Conservation (phyloP, 2,329 filamentous ascomycete species). For the Xylariaceae sp. region DNA sequence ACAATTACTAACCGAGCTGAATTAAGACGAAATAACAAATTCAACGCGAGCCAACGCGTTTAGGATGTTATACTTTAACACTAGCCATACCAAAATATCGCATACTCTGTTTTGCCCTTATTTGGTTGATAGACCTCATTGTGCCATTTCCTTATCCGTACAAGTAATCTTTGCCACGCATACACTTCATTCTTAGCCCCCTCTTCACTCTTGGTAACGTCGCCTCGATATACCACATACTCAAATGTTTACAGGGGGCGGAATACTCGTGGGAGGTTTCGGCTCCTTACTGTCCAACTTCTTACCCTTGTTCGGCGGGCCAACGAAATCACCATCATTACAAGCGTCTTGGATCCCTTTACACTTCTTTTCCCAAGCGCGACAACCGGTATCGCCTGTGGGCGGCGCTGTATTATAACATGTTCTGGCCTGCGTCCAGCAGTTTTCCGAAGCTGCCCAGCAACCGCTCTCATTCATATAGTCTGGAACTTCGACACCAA, state of each 20-base stretch:
- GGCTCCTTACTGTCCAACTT: conserved; percentile 39
- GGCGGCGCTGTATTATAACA: conserved; percentile 67
- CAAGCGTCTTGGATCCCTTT: conserved; percentile 52
- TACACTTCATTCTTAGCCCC: too few species aligned
- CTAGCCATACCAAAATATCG: too few species aligned
- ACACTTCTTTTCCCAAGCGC: conserved; percentile 69
- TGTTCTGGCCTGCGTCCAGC: conserved; percentile 63
- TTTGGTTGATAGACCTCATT: too few species aligned
- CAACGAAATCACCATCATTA: conserved; percentile 48
- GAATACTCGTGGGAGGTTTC: conserved; percentile 30
- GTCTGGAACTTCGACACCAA: conserved; percentile 62
- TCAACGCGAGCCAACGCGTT: too few species aligned
- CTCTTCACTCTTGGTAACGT: too few species aligned
- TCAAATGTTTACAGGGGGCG: conserved; percentile 30
- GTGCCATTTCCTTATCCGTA: too few species aligned
- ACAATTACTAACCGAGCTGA: too few species aligned
- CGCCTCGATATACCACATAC: neutral
- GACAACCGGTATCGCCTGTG: conserved; percentile 65
- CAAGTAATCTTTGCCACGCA: too few species aligned
- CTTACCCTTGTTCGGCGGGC: conserved; percentile 53
- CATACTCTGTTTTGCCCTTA: too few species aligned
- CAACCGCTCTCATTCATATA: conserved; percentile 64
- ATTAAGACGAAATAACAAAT: too few species aligned
- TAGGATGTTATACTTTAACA: too few species aligned
- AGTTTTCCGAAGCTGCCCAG: conserved; percentile 61